These are phyloP conservation scores for Triticum turgidum DNA, from an alignment of 176 grass and related monocot genomes.

Conservation along the genomic window DNA sequence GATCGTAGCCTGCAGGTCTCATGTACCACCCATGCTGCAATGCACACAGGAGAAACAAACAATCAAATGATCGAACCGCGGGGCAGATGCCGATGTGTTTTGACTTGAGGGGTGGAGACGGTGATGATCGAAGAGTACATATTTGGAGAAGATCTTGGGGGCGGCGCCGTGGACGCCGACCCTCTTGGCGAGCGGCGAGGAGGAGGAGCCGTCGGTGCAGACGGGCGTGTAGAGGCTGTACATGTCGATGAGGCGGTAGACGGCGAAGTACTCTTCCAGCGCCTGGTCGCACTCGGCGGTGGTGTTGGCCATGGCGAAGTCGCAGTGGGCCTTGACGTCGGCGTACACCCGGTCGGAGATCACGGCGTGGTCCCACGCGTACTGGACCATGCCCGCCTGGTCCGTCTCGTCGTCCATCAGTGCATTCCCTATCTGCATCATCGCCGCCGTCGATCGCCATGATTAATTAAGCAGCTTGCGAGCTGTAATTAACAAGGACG, in stretches of 20 bases:
- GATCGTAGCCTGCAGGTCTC: slow-evolving; percentile 77
- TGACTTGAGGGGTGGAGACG: too few relatives aligned
- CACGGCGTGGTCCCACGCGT: slow-evolving; percentile 97
- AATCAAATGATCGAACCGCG: not conserved
- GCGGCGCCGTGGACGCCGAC: slow-evolving; percentile 50
- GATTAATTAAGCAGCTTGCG: too few relatives aligned
- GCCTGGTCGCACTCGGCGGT: slow-evolving; percentile 45
- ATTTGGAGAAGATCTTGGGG: slow-evolving; percentile 62
- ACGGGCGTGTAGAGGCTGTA: slow-evolving; percentile 87
- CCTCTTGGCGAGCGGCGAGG: not conserved
- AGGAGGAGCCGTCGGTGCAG: slow-evolving; percentile 38
- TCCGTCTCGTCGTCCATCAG: slow-evolving; percentile 86
- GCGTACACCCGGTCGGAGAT: slow-evolving; percentile 90
- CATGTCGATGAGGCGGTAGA: slow-evolving; percentile 92
- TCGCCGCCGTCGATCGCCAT: not conserved
- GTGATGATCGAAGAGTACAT: slow-evolving; percentile 17
- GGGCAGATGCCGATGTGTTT: too few relatives aligned
- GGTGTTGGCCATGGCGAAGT: slow-evolving; percentile 47
- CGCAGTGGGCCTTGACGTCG: slow-evolving; percentile 60
- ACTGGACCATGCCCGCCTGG: slow-evolving; percentile 80
- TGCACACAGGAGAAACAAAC: not conserved
- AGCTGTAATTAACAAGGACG: too few relatives aligned
- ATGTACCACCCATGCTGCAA: slow-evolving; percentile 54
- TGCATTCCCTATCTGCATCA: slow-evolving; percentile 78
- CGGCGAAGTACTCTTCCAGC: slow-evolving; percentile 66